Base-by-base conservation (phyloP, 2,329 filamentous ascomycete species). In the Epichloe elymi region DNA sequence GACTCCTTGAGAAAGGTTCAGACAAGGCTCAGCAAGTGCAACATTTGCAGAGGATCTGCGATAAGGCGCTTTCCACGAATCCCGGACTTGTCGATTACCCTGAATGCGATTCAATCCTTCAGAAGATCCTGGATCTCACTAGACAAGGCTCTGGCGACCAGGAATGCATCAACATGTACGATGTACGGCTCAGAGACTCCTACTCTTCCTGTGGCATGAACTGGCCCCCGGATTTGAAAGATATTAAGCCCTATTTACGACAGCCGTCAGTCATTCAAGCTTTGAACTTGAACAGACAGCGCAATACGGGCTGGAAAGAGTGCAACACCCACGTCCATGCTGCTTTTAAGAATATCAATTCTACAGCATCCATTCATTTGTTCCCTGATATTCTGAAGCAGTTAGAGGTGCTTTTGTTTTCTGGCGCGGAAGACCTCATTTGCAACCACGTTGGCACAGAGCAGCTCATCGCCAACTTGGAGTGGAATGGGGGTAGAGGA, bases 361-460 rank as follows among this genome's bases (percentile, higher is more conserved):
- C 89, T 2, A 75, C 74, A 57, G 87, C 93, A 0, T 77, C 88
- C 0, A 72, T 90, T 53, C 71, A 80, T 2, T 72, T 96, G 3
- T 73, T 98, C 2, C 91, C 93, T 0, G 83, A 79, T 3, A 69
- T 98, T 17, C 74, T 98, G 10, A 76, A 83, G 56, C 75, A 93
- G 52, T 70, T 97, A 10, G 84, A 85, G 1, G 76, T 95, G 40
- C 71, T 95, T 1, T 79, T 98, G 19, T 98, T 97, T 71, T 96
- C 89, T 2, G 93, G 93, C 49, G 86, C 90, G 54, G 82, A 95
- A 60, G 93, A 98, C 65, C 72, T 97, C 23, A 97, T 98, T 59
- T 98, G 93, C 77, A 98, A 98, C 66, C 89, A 98, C 64, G 71
- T 96, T 33, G 93, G 93, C 53, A 98, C 93, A 0, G 93, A 98